Evolutionary conservation across 2,329 filamentous ascomycete genomes (phyloP), one percentile per base, ranked within the genome.

Genomic region (Sporothrix inflata): DNA sequence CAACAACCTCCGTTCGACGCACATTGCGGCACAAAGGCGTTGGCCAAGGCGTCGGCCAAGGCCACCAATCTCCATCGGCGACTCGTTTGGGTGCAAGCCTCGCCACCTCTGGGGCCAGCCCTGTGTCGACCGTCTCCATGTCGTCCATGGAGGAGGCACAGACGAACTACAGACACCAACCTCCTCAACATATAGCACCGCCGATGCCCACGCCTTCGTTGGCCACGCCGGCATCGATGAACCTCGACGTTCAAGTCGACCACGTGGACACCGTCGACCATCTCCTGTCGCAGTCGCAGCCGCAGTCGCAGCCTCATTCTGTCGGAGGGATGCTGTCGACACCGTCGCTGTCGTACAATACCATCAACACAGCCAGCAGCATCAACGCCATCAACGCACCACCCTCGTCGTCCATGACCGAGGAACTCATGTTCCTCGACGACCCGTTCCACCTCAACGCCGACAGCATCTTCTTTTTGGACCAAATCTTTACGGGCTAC

Each of bases 391-490:
- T 30, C 34, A 65, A 57, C 51, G 49, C 51, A 4, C 53, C 65
- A 11, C 65, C 65, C 0, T 68, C 71, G 16, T 53, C 49, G 6
- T 61, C 65, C 14, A 55, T 68, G 38, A 21, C 67, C 5, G 71
- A 72, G 34, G 71, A 72, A 30, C 68, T 73, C 21, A 38, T 53
- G 24, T 63, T 72, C 27, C 34, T 74, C n/a, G 71, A 75, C 24
- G 61, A 45, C 19, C 60, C 71, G 19, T 74, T 77, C 27, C 74
- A 74, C 24, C 76, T 78, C 47, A 76, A 74, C 55, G 51, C 71
- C 30, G 76, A 78, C 45, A 77, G 75, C 69, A 74, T 76, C 34
- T 74, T 74, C 30, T 77, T 78, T 60, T 74, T 78, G 16, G 76
- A 77, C 66, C 73, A 76, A 53, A 74, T 77, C n/a, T 77, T 76